A percentile compares a stretch with the other conserved stretches of the same genome.
phyloP scores from a whole-genome alignment of 441 rosid genomes.

The Capsella rubella region DNA sequence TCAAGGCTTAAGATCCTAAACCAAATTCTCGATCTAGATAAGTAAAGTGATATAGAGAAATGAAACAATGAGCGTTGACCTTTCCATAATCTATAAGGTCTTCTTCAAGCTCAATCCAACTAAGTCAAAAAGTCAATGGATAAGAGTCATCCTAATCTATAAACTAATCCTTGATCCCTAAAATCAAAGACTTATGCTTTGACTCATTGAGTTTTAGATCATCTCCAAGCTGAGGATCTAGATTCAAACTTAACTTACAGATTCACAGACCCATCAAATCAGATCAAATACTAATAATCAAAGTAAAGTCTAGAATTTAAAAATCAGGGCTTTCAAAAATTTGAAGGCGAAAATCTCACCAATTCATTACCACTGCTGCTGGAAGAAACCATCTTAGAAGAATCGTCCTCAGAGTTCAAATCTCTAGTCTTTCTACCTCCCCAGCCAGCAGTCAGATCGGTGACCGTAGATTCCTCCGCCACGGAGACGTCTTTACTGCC shows the following conservation, averaged over 20 bases:
- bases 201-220: conserved; percentile 3
- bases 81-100: conserved; percentile 16
- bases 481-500: conserved; percentile 58
- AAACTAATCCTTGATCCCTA: conserved; percentile 38
- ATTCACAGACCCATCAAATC: conserved; percentile 1
- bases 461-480: conserved; percentile 82
- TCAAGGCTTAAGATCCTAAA: conserved; percentile 2
- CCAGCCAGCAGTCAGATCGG: conserved; percentile 74
- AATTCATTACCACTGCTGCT: conserved; percentile 74
- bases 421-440: conserved; percentile 73
- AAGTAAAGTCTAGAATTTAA: too few species aligned
- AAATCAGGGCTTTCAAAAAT: background rate
- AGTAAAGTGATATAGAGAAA: background rate
- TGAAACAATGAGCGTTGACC: conserved; percentile 15
- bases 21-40: conserved; percentile 20
- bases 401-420: conserved; percentile 78
- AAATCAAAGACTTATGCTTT: conserved; percentile 29
- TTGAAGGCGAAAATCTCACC: conserved; percentile 51
- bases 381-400: conserved; percentile 79
- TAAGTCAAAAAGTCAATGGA: conserved; percentile 41
- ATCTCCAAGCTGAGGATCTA: conserved; percentile 25
- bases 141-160: conserved; percentile 22
- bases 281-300: too few species aligned
- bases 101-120: conserved; percentile 26
- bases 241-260: conserved; percentile 27